phyloP scores from a whole-genome alignment of 225 moss, liverwort and hornwort species.

The Antitrichia curtipendula region DNA sequence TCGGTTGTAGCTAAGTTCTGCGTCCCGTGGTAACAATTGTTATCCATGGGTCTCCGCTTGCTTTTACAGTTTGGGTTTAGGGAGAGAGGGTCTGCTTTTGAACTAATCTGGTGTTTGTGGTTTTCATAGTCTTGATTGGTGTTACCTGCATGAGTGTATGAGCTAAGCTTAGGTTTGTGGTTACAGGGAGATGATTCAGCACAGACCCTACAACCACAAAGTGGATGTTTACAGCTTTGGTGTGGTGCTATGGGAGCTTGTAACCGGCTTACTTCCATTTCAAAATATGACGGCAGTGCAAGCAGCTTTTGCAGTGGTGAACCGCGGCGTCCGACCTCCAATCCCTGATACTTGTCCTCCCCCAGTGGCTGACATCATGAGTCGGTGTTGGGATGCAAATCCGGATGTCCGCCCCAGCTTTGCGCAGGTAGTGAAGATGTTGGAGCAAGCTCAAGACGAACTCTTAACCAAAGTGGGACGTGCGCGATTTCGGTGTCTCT shows the following conservation, averaged over 20 bases:
- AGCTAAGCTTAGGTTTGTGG: neutral
- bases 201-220: conserved; percentile 89
- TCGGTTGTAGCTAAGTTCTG: neutral
- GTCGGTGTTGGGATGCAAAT: conserved; percentile 95
- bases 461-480: conserved; percentile 80
- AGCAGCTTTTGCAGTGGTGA: conserved; percentile 96
- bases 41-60: neutral
- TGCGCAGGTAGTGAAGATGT: conserved; percentile 79
- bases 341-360: conserved; percentile 77
- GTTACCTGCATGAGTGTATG: neutral
- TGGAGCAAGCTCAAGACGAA: conserved; percentile 93
- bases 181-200: conserved; percentile 98
- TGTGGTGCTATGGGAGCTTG: conserved; percentile 97
- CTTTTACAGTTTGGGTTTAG: neutral
- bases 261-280: conserved; percentile 87
- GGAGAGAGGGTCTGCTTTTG: neutral
- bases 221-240: conserved; percentile 99
- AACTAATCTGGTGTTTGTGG: neutral
- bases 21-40: neutral
- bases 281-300: conserved; percentile 99
- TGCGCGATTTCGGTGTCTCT: conserved; percentile 95
- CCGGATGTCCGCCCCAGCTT: conserved; percentile 83
- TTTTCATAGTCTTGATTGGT: neutral
- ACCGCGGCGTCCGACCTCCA: conserved; percentile 79
- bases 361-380: conserved; percentile 87